Evolutionary conservation across 768 basidiomycete genomes (phyloP).

Genomic region (Lactarius tabidus): DNA sequence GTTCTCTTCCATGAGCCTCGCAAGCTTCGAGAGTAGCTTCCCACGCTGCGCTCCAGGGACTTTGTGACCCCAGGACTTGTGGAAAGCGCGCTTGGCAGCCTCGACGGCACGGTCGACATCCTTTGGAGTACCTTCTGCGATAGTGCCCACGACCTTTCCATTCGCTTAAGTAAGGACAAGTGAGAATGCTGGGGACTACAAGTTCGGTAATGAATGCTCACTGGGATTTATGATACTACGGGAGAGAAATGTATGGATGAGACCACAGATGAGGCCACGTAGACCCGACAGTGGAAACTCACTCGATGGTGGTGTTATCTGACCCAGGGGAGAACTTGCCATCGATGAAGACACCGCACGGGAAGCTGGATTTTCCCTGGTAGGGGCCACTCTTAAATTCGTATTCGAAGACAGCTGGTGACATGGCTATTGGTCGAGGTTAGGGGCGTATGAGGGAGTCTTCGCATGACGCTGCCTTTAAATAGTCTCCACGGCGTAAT

Average conservation of each 20-base stretch:
- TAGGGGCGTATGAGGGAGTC: not conserved
- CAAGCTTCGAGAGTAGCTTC: slow-evolving; percentile 57
- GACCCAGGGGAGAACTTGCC: slow-evolving; percentile 61
- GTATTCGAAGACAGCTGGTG: slow-evolving; percentile 42
- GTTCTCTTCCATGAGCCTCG: slow-evolving; percentile 58
- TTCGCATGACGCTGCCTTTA: no score
- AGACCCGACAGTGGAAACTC: slow-evolving; percentile 28
- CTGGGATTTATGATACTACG: slow-evolving; percentile 59
- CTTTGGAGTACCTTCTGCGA: slow-evolving; percentile 56
- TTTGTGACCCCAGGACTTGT: slow-evolving; percentile 67
- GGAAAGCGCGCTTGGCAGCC: slow-evolving; percentile 59
- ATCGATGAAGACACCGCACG: slow-evolving; percentile 70
- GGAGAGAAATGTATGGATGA: slow-evolving; percentile 6
- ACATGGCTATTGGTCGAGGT: slow-evolving; percentile 34
- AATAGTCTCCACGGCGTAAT: not conserved
- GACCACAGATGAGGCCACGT: not conserved
- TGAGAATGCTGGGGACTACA: not conserved
- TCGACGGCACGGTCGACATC: slow-evolving; percentile 78
- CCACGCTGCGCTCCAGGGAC: slow-evolving; percentile 49
- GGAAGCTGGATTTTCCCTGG: slow-evolving; percentile 55
- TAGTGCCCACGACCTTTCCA: slow-evolving; percentile 55
- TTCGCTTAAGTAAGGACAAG: slow-evolving; percentile 31
- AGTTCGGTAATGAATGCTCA: not conserved
- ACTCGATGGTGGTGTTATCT: slow-evolving; percentile 65
- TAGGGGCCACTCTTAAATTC: slow-evolving; percentile 50